These are phyloP conservation scores for Syzygium jambos DNA, from an alignment of 345 rosid genomes.

Conservation along the genomic window DNA sequence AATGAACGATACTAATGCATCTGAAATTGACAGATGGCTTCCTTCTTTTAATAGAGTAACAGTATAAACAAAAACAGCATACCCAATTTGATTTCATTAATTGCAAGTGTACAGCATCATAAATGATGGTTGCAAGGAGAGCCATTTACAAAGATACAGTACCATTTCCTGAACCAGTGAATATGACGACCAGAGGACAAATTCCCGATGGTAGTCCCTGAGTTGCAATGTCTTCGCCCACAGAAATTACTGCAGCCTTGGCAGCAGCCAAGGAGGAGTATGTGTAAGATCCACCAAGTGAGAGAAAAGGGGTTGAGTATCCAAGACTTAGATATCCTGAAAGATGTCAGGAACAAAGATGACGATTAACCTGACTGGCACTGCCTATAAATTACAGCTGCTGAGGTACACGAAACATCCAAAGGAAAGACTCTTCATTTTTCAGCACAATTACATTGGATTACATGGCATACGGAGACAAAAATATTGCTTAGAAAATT, in stretches of 20 bases:
- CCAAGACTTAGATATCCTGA: conserved; percentile 77
- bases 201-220: conserved; percentile 71
- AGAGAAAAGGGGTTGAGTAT: conserved; percentile 74
- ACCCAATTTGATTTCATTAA: not conserved
- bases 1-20: not conserved
- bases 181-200: conserved; percentile 73
- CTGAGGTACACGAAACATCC: not conserved
- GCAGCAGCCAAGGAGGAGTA: conserved; percentile 84
- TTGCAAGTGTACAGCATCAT: not conserved
- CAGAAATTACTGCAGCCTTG: conserved; percentile 72
- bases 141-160: not conserved
- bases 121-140: not conserved
- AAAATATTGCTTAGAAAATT: conserved; percentile 4
- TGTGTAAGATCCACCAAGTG: conserved; percentile 73
- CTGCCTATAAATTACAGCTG: not conserved
- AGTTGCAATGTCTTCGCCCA: conserved; percentile 79
- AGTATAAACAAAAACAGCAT: not conserved
- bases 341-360: not conserved
- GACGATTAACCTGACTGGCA: not conserved
- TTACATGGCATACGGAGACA: not conserved
- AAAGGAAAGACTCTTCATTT: not conserved
- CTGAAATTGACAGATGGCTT: not conserved
- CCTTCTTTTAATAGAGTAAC: not conserved
- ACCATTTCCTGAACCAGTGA: conserved; percentile 82
- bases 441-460: not conserved